A percentile compares a stretch with the other conserved stretches of the same genome.
Conservation (phyloP, 345 rosid species). For the Sisymbrium altissimum region DNA sequence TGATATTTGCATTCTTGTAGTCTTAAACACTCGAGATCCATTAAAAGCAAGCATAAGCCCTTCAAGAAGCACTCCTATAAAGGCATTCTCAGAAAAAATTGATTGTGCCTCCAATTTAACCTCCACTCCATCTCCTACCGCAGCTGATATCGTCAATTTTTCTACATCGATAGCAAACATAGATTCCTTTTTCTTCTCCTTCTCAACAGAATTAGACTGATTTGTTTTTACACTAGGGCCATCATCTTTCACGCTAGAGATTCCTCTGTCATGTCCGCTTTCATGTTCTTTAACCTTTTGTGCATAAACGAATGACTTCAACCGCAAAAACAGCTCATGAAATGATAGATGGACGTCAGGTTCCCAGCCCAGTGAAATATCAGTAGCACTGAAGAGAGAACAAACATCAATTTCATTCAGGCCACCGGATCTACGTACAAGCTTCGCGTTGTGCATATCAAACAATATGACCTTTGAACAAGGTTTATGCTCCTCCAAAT, state of each 20-base stretch:
- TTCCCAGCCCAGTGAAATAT: constrained; percentile 83
- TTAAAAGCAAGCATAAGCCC: constrained; percentile 68
- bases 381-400: constrained; percentile 93
- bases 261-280: constrained; percentile 30
- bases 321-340: constrained; percentile 65
- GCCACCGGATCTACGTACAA: constrained; percentile 85
- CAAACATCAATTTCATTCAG: constrained; percentile 82
- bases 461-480: constrained; percentile 56
- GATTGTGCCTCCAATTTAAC: constrained; percentile 76
- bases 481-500: constrained; percentile 50
- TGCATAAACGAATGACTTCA: constrained; percentile 54
- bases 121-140: constrained; percentile 91
- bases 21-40: constrained; percentile 70
- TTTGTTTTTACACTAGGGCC: constrained; percentile 41
- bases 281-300: constrained; percentile 55
- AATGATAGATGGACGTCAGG: constrained; percentile 86
- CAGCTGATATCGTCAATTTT: constrained; percentile 73
- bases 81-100: constrained; percentile 95
- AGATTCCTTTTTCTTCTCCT: constrained; percentile 77
- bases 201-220: constrained; percentile 47
- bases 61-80: constrained; percentile 94
- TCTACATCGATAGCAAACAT: constrained; percentile 96
- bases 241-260: constrained; percentile 37
- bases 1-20: constrained; percentile 94
- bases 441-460: constrained; percentile 86